phyloP scores from a whole-genome alignment of 495 filamentous ascomycete genomes.

The Penicillium arizonense region DNA sequence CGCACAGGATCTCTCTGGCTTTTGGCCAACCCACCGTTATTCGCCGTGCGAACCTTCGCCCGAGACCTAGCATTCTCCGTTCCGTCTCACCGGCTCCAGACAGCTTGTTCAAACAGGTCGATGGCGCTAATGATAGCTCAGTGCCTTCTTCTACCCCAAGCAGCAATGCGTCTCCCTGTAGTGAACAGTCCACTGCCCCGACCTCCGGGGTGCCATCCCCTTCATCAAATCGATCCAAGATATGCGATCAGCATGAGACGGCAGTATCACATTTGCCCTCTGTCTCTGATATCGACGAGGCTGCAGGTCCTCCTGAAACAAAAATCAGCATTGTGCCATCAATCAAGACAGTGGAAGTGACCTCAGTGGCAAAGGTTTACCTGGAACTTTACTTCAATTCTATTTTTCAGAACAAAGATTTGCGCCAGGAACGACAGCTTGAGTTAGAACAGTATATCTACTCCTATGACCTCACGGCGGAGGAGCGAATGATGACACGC shows the following conservation, averaged over 20 bases:
- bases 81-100: slow-evolving; percentile 19
- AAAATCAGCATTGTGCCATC: slow-evolving; percentile 46
- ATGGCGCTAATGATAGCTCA: slow-evolving; percentile 38
- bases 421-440: slow-evolving; percentile 64
- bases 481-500: slow-evolving; percentile 55
- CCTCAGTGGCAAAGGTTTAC: slow-evolving; percentile 78
- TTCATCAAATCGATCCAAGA: slow-evolving; percentile 17
- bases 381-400: slow-evolving; percentile 81
- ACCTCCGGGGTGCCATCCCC: slow-evolving; percentile 34
- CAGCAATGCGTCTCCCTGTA: slow-evolving; percentile 30
- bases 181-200: slow-evolving; percentile 33
- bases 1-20: slow-evolving; percentile 48
- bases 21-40: slow-evolving; percentile 56
- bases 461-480: slow-evolving; percentile 45
- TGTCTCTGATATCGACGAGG: slow-evolving; percentile 6
- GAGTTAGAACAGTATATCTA: slow-evolving; percentile 65
- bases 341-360: slow-evolving; percentile 72
- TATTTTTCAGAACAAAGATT: slow-evolving; percentile 51
- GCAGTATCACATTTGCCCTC: slow-evolving; percentile 4
- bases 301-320: slow-evolving; percentile 10
- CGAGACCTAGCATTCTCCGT: slow-evolving; percentile 40
- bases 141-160: slow-evolving; percentile 37
- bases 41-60: slow-evolving; percentile 43
- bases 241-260: slow-evolving; percentile 3
- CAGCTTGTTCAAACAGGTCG: slow-evolving; percentile 18